These are phyloP conservation scores for Trichoderma atrobrunneum DNA, from an alignment of 2,329 filamentous ascomycete genomes.

Conservation along the genomic window DNA sequence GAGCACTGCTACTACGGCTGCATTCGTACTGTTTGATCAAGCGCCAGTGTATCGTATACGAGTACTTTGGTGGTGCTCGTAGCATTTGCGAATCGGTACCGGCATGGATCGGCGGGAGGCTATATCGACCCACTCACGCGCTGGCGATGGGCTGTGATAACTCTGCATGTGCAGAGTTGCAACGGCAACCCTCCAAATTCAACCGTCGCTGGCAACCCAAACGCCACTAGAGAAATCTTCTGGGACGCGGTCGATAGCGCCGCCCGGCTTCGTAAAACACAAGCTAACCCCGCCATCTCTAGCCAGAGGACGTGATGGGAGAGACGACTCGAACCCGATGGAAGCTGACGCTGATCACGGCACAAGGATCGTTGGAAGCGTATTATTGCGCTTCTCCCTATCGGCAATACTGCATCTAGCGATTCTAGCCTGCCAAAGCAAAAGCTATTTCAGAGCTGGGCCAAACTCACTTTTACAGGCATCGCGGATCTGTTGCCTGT, in stretches of 20 bases:
- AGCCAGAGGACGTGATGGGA: neutral
- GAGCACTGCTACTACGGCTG: neutral
- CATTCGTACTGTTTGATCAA: neutral
- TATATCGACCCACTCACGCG: constrained; percentile 14
- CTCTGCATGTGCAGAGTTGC: constrained; percentile 14
- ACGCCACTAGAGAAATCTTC: constrained; percentile 7
- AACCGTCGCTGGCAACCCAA: constrained; percentile 1
- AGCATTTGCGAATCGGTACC: constrained; percentile 10
- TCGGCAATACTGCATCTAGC: neutral
- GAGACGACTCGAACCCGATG: neutral
- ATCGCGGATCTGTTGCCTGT: constrained; percentile 9
- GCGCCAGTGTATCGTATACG: neutral
- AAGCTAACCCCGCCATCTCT: neutral
- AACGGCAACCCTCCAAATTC: neutral
- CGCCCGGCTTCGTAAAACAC: neutral
- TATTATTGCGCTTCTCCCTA: neutral
- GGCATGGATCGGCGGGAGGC: constrained; percentile 12
- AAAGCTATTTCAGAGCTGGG: neutral
- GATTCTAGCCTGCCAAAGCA: neutral
- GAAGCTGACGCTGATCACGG: neutral
- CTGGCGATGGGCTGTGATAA: constrained; percentile 14
- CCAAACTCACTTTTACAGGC: neutral
- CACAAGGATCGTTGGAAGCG: neutral
- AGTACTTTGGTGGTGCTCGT: neutral
- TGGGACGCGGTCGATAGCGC: neutral